These are phyloP conservation scores for Thelonectria discophora DNA, from an alignment of 2,329 filamentous ascomycete genomes.

Conservation along the genomic window DNA sequence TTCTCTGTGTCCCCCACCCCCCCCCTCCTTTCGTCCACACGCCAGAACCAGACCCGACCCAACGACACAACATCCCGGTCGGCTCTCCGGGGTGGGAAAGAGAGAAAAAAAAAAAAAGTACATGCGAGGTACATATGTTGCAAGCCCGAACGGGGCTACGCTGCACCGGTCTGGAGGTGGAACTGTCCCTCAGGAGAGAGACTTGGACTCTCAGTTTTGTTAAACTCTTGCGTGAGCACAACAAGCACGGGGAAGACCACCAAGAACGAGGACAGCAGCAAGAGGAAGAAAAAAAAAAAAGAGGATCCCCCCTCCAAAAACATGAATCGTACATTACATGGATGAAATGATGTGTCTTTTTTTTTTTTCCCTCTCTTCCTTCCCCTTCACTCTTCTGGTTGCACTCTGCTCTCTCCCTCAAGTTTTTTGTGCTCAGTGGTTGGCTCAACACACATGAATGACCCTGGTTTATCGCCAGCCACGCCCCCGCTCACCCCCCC, in stretches of 20 bases:
- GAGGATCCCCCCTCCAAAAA: not conserved
- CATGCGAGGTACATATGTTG: not conserved
- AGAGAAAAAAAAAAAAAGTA: not conserved
- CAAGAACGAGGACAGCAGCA: too few species aligned
- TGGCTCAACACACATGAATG: conserved; percentile 19
- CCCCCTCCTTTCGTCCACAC: conserved; percentile 6
- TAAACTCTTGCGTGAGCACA: too few species aligned
- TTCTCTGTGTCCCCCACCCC: not conserved
- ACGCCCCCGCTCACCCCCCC: conserved; percentile 37
- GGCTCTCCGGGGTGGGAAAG: not conserved
- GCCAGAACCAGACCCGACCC: conserved; percentile 29
- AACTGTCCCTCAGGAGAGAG: too few species aligned
- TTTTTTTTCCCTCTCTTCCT: not conserved
- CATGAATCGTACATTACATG: not conserved
- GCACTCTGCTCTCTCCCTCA: not conserved
- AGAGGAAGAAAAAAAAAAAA: not conserved
- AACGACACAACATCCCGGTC: not conserved
- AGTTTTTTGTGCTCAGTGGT: not conserved
- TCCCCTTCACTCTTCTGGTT: not conserved
- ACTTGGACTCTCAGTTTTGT: too few species aligned
- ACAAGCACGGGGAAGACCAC: too few species aligned
- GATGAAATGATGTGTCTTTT: not conserved
- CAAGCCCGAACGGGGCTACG: too few species aligned
- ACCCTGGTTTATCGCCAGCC: conserved; percentile 38
- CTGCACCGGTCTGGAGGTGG: too few species aligned